Evolutionary conservation across 2,329 filamentous ascomycete species (phyloP), one percentile per base, ranked within the genome.

Genomic region (Lachnellula cervina): DNA sequence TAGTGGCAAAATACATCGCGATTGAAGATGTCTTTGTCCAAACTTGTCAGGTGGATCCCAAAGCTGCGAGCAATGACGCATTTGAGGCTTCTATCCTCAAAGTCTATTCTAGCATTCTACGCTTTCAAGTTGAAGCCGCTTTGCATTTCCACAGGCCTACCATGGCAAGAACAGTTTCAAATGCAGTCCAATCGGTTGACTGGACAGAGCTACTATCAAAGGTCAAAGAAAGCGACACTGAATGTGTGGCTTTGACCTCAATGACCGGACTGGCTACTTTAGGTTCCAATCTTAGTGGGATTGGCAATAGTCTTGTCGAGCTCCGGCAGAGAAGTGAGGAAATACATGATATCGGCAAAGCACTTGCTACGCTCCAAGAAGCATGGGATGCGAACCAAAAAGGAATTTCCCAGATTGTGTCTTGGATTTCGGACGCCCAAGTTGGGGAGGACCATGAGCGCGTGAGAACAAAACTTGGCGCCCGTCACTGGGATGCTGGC

Each of bases 1-100:
- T 58, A 34, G 28, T 58, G 38, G 52, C 21, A 25, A 58, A 55
- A 35, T 58, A 55, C 28, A 58, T 58, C 51, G 46, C 55, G 16
- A 54, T 57, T 42, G 55, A 57, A 35, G 51, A 54, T 46, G 25
- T 57, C 21, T 57, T 51, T 44, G 51, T 57, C 7, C 55, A 54
- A 25, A 57, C 34, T 32, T 48, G 25, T 51, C 46, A 48, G 21
- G 45, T 42, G n/a, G 48, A 23, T 40, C 23, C 51, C 9, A 16
- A 35, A n/a, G 38, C 38, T 8, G 55, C 51, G 19, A 46, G 28
- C 17, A 54, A 51, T 32, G 42, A 17, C 4, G 34, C 23, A 25
- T 55, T 55, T 34, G 52, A 55, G 25, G n/a, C n/a, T 14, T 28
- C 21, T 19, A 54, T 54, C 35, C 38, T 42, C 34, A 48, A 54